Percentiles rank a stretch among this genome's conserved stretches.
Evolutionary conservation across 306 rosid genomes (phyloP).

Genomic region (Astragalus glycyphyllos): DNA sequence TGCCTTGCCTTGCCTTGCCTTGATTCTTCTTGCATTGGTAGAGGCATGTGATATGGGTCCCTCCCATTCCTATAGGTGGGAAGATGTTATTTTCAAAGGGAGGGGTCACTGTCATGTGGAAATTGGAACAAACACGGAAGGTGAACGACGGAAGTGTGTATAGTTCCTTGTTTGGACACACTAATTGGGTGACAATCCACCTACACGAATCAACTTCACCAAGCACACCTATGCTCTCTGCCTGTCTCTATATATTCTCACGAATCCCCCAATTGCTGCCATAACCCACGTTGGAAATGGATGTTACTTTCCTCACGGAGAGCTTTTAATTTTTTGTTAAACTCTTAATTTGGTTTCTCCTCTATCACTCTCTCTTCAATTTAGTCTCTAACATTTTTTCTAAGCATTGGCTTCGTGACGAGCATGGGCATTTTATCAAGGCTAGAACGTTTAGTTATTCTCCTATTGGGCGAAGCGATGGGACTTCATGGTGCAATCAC

Average conservation of each 20-base stretch:
- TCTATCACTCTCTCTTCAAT: too few species aligned
- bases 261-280: not conserved
- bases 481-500: too few species aligned
- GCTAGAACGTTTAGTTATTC: too few species aligned
- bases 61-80: not conserved
- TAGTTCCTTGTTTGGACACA: not conserved
- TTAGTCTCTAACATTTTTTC: too few species aligned
- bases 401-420: too few species aligned
- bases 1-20: not conserved
- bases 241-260: not conserved
- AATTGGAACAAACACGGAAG: constrained; percentile 40
- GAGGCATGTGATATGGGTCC: constrained; percentile 73
- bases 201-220: not conserved
- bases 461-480: too few species aligned
- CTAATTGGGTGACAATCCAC: constrained; percentile 41
- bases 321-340: too few species aligned
- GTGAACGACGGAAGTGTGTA: constrained; percentile 19
- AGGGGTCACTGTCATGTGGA: constrained; percentile 51
- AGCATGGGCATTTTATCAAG: too few species aligned
- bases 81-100: constrained; percentile 47
- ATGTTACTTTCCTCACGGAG: too few species aligned
- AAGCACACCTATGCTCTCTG: not conserved
- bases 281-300: not conserved
- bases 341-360: too few species aligned
- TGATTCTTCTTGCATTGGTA: constrained; percentile 35